Evolutionary conservation across 345 rosid species (phyloP).

Genomic region (Sisymbrium irio): DNA sequence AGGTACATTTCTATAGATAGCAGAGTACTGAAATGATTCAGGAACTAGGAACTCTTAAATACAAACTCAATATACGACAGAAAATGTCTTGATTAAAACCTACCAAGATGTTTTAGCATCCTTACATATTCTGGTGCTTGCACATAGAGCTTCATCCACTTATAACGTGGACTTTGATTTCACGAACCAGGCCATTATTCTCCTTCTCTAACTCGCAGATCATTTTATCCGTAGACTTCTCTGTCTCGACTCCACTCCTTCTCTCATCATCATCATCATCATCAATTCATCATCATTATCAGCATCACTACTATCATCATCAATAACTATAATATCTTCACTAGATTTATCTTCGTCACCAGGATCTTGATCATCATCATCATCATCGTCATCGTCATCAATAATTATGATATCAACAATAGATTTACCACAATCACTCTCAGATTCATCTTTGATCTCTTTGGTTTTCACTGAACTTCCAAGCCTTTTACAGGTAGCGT

Average conservation of each 20-base stretch:
- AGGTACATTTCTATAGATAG: neutral
- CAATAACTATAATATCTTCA: neutral
- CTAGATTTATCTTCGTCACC: neutral
- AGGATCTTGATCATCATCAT: neutral
- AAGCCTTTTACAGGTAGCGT: constrained; percentile 26
- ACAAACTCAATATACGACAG: neutral
- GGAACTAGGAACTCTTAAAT: neutral
- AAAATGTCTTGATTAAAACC: neutral
- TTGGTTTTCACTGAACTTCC: neutral
- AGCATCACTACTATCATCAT: neutral
- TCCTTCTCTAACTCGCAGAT: constrained; percentile 16
- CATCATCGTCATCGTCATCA: neutral
- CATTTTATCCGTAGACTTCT: constrained; percentile 2
- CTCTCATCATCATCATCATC: neutral
- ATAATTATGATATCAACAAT: neutral
- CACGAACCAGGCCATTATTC: neutral
- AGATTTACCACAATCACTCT: neutral
- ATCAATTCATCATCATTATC: neutral
- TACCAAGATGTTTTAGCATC: neutral
- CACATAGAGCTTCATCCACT: neutral
- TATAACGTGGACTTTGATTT: constrained; percentile 22
- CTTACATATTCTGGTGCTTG: neutral
- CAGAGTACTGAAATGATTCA: neutral
- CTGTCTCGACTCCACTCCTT: neutral
- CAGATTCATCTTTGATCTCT: neutral